Evolutionary conservation across 495 filamentous ascomycete genomes (phyloP), one percentile per base, ranked within the genome.

Genomic region (Tuber calosporum): DNA sequence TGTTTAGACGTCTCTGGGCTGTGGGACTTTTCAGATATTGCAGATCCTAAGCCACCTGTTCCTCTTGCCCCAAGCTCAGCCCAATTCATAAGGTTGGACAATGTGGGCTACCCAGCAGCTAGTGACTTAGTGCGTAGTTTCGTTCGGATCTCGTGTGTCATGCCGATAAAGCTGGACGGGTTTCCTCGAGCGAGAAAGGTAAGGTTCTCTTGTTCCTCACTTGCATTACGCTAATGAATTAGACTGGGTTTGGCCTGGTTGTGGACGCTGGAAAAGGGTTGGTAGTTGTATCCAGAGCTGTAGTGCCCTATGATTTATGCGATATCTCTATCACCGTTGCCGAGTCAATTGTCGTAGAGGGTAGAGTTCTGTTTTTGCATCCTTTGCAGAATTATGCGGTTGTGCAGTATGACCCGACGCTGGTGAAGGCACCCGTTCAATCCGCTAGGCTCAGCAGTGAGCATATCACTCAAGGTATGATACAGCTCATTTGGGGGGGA

Each of bases 381-480:
- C 95, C 95, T n/a, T 85, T 98, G 41, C 96, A 97, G 81, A 99
- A 99, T 82, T 99, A 97, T 83, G 90, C 90, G 75, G 90, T 99
- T 79, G 87, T 99, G 72, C 91, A 96, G 83, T 99, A 98, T 81
- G 95, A 99, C 82, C 91, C 96, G 2, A 89, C 87, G 43, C 88
- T 99, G 1, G 96, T 98, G 66, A 88, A 96, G 77, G 95, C 96
- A 9, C 94, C 96, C 7, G 93, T 99, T 34, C 86, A 96, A 83
- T 94, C 90, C 77, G 94, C 95, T 36, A 91, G 87, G 79, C 88
- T 99, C 69, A 91, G 93, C 79, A 87, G 85, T 22, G 87, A 93
- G 72, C 87, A 87, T 74, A 93, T 98, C 81, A 94, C 93, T 69
- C 96, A 98, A 84, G 88, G 88, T 58, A 45, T n/a, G 4, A 30